A percentile compares a stretch with the other conserved stretches of the same genome.
phyloP scores from a whole-genome alignment of 2,329 filamentous ascomycete species.

The Beauveria asiatica region DNA sequence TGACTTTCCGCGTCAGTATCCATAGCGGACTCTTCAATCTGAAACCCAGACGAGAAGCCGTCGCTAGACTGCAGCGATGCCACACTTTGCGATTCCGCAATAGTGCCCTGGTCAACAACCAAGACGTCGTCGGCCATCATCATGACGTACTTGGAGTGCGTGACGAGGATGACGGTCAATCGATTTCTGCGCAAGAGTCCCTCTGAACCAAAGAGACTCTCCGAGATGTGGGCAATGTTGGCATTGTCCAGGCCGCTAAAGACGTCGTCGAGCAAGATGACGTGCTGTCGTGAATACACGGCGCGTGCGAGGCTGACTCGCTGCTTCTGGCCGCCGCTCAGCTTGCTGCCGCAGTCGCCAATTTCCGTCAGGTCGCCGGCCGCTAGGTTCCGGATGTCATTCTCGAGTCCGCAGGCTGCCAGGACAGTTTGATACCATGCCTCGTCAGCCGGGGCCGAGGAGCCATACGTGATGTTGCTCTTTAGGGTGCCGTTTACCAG shows the following conservation, averaged over 20 bases:
- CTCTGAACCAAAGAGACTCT: slow-evolving; percentile 23
- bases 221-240: slow-evolving; percentile 29
- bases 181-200: slow-evolving; percentile 20
- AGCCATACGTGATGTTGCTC: slow-evolving; percentile 12
- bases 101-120: background rate
- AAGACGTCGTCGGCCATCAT: slow-evolving; percentile 5
- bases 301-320: slow-evolving; percentile 20
- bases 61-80: background rate
- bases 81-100: background rate
- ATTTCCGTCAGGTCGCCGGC: slow-evolving; percentile 10
- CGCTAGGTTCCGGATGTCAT: slow-evolving; percentile 11
- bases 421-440: slow-evolving; percentile 14
- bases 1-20: background rate
- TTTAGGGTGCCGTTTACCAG: slow-evolving; percentile 12
- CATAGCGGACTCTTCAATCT: background rate
- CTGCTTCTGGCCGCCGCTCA: slow-evolving; percentile 21
- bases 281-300: slow-evolving; percentile 15
- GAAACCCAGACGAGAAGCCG: background rate
- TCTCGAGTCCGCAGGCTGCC: slow-evolving; percentile 9
- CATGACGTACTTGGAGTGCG: slow-evolving; percentile 16
- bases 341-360: background rate
- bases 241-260: slow-evolving; percentile 27
- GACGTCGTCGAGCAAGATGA: slow-evolving; percentile 25
- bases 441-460: background rate
- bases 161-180: slow-evolving; percentile 20